phyloP scores from a whole-genome alignment of 2,329 filamentous ascomycete species.

The Ascocoryne sarcoides region DNA sequence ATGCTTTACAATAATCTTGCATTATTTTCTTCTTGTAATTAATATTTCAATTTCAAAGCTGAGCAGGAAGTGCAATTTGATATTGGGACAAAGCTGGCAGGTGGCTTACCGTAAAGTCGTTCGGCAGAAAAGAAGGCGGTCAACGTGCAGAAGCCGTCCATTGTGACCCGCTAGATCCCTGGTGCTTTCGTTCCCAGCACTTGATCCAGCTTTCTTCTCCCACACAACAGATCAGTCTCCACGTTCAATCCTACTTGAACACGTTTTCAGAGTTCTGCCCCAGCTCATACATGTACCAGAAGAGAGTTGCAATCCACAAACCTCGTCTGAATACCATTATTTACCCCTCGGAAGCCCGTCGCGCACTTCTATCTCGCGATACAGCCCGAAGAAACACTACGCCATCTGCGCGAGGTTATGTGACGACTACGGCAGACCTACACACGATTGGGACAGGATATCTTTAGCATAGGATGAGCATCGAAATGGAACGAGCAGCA shows the following conservation, averaged over 20 bases:
- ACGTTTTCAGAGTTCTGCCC: conserved; percentile 1
- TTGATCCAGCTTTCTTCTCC: conserved; percentile 1
- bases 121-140: no score
- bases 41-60: no score
- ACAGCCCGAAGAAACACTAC: neutral
- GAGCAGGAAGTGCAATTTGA: no score
- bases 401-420: conserved; percentile 21
- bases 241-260: conserved; percentile 1
- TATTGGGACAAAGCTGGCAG: no score
- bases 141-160: no score
- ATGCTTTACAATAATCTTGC: no score
- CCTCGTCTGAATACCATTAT: neutral
- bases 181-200: neutral
- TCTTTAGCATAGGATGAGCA: conserved; percentile 23
- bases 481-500: conserved; percentile 21
- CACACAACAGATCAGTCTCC: conserved; percentile 5
- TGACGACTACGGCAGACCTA: conserved; percentile 18
- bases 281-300: conserved; percentile 2
- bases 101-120: no score
- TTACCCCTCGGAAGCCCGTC: neutral
- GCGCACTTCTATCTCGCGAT: conserved; percentile 1
- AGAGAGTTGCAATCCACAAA: neutral
- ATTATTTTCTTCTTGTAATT: no score
- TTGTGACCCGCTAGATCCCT: neutral
- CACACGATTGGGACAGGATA: conserved; percentile 18